These are phyloP conservation scores for Blastobotrys chiropterorum DNA, from an alignment of 805 yeast species.

Conservation along the genomic window DNA sequence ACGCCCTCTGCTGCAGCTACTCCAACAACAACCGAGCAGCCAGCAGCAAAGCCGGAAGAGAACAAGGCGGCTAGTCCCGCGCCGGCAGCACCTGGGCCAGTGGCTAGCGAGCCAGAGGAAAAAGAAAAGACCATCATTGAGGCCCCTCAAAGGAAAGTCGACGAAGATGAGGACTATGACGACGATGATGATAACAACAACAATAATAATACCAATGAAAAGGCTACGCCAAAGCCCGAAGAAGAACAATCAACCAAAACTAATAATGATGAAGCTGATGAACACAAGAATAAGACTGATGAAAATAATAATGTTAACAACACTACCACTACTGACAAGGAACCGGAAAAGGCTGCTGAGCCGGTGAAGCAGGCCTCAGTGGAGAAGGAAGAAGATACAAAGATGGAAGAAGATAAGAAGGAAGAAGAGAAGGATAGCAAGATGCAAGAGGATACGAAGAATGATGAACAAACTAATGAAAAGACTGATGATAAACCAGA, in stretches of 20 bases:
- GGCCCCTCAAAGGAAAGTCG: slow-evolving; percentile 34
- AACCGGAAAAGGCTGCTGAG: slow-evolving; percentile 1
- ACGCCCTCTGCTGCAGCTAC: background rate
- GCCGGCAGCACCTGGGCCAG: background rate
- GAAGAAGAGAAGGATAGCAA: background rate
- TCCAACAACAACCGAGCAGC: background rate
- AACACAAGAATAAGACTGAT: background rate
- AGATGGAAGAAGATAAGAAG: background rate
- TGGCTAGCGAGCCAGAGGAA: background rate
- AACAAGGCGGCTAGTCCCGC: background rate
- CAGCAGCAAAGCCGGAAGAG: background rate
- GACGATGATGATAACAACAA: slow-evolving; percentile 25
- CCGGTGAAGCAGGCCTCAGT: background rate
- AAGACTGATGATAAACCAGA: background rate
- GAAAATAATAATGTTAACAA: background rate
- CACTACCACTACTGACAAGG: background rate
- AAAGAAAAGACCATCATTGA: slow-evolving; percentile 13
- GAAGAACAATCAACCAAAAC: background rate
- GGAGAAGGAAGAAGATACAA: background rate
- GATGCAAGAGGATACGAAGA: background rate
- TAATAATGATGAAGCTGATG: background rate
- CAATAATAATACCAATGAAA: background rate
- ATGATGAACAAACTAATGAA: background rate
- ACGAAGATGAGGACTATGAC: slow-evolving; percentile 43
- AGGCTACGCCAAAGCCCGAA: background rate